Base-by-base conservation (phyloP, 306 rosid genomes). In the Cicer judaicum region DNA sequence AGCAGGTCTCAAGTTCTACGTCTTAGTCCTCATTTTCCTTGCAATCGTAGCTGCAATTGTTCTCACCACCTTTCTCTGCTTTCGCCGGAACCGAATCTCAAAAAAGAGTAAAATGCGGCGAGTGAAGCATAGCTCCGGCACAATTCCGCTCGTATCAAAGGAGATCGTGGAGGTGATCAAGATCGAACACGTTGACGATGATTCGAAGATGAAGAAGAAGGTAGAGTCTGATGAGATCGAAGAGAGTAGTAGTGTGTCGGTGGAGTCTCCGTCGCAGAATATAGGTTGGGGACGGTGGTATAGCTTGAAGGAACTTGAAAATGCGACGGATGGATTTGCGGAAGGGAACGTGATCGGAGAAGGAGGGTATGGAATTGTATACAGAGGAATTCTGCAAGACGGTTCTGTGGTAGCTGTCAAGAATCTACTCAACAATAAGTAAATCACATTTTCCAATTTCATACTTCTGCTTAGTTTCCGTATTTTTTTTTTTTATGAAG, bases 251-350 rank as follows among this genome's bases (percentile, higher is more conserved):
- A 60, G 76, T 78, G 47, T 18, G 84, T 87, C 97, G 84, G 87
- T 64, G 88, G 91, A 86, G 39, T 64, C 53, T 42, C 52, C 53
- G 54, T 65, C 61, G 34, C 74, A 40, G 4, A 89, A 93, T 76
- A 84, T 91, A n/a, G 97, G 98, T 67, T 91, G 98, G 98, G 98
- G 98, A 0, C 87, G 93, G 13, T 94, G 98, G 98, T 91, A 88
- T 64, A 80, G 84, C 85, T 67, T 94, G 84, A 82, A 76, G 74
- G 98, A 94, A 77, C 81, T 94, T 59, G 88, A 91, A 59, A 18
- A 34, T 13, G 97, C 96, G 9, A 94, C 98, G 0, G 74, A 80
- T 71, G 87, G 87, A 5, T 91, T 94, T 61, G 75, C 88, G 0
- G 83, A 82, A 16, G 83, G 61, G 83, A 94, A 89, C 76, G 87